Conservation (phyloP, 2,329 filamentous ascomycete species). For the Pochonia chlamydosporia region DNA sequence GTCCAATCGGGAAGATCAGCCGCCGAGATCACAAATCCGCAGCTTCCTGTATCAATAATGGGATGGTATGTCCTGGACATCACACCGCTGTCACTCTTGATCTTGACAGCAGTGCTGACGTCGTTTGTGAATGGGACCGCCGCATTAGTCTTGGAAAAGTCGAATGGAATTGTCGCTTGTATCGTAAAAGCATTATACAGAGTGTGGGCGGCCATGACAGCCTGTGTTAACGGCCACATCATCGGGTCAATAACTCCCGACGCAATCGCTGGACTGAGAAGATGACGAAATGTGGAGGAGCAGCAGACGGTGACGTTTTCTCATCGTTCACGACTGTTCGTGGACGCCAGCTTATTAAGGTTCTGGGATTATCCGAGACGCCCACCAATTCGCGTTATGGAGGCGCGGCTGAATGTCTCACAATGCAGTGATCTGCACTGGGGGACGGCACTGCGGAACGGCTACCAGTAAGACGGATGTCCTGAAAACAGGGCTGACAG, state of each 20-base stretch:
- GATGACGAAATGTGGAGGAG: too few species aligned
- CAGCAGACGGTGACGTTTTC: too few species aligned
- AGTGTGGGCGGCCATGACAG: neutral
- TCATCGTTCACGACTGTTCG: too few species aligned
- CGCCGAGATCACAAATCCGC: slow-evolving; percentile 4
- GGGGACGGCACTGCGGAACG: too few species aligned
- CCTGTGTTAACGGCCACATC: neutral
- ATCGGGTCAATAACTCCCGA: neutral
- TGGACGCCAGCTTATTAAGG: too few species aligned
- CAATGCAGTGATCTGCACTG: too few species aligned
- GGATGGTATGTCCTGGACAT: neutral
- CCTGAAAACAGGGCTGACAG: too few species aligned
- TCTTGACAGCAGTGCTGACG: neutral
- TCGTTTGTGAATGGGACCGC: slow-evolving; percentile 3
- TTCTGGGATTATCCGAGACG: too few species aligned
- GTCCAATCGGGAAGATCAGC: slow-evolving; percentile 1
- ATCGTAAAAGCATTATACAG: slow-evolving; percentile 1
- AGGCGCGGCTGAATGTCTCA: too few species aligned
- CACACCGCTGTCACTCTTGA: neutral
- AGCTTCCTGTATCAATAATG: slow-evolving; percentile 6
- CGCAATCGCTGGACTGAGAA: neutral
- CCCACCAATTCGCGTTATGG: too few species aligned
- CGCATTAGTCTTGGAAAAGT: neutral
- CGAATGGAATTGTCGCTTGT: neutral
- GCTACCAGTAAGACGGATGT: too few species aligned